Conservation (phyloP, 768 basidiomycete genomes). For the Phlebiopsis flavidoalba region DNA sequence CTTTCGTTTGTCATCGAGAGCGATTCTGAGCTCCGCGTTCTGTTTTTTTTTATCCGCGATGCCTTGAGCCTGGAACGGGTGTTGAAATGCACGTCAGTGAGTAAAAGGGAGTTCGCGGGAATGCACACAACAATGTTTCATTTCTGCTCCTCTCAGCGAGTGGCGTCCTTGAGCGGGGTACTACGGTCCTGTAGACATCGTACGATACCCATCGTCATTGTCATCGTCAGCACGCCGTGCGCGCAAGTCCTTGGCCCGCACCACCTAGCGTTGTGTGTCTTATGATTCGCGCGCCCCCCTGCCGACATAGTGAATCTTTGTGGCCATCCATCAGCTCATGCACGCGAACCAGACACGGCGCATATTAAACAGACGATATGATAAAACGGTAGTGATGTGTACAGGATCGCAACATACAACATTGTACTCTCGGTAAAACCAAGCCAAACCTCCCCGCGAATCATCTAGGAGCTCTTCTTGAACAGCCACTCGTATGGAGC, state of each 20-base stretch:
- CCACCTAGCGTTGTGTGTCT: neutral
- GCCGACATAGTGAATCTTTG: neutral
- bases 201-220: too few species aligned
- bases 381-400: neutral
- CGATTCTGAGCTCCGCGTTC: too few species aligned
- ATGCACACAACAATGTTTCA: too few species aligned
- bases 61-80: too few species aligned
- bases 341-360: neutral
- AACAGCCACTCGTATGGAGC: slow-evolving; percentile 37
- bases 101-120: too few species aligned
- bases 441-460: neutral
- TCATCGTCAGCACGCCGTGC: neutral
- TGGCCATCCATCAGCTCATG: neutral
- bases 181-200: too few species aligned
- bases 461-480: slow-evolving; percentile 14
- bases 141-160: too few species aligned
- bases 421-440: neutral
- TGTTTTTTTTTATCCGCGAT: too few species aligned
- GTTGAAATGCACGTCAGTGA: too few species aligned
- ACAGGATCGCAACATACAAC: neutral
- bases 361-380: neutral
- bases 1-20: neutral
- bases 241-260: neutral
- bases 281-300: neutral
- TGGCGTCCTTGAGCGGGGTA: too few species aligned